Base-by-base conservation (phyloP, 768 basidiomycete genomes). In the Tricholoma furcatifolium region DNA sequence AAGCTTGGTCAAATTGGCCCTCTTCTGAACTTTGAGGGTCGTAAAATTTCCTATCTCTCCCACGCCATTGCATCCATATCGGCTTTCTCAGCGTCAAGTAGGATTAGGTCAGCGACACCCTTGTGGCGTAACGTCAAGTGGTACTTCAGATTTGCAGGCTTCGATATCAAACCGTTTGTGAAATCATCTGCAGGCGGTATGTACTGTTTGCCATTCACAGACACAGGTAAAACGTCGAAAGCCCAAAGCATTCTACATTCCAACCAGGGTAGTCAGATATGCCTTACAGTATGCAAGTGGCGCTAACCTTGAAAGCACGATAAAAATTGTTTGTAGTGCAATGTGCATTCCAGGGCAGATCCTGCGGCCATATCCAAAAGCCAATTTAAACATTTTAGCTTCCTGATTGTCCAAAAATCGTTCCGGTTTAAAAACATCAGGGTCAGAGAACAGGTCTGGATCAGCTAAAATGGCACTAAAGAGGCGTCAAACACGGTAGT, bases 331-430 rank as follows among this genome's bases (percentile, higher is more conserved):
- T 47, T 65, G 66, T 23, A 61, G 58, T 2, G 72, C 72, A 20
- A 73, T 62, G 31, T 67, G 67, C 58, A 67, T 67, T 4, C 68
- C 70, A 0, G 66, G 73, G 47, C 74, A 75, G 12, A 71, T 64
- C 27, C 73, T 61, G 44, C 73, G 59, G 35, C 74, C 74, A 56
- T 72, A 74, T 6, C 74, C 70, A 52, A 74, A 76, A 3, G 70
- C 64, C 15, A 71, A 58, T 15, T 67, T 65, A 31, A 65, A 65
- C 15, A 58, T 45, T 48, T 62, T 56, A 15, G 64, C 38, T 1
- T 67, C 60, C 10, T 63, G 57, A 45, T 61, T 47, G 8, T 66
- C 59, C 4, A 76, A 56, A 55, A 77, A 77, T 18, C 74, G 67
- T 45, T 76, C 75, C 1, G 75, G 75, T 14, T 52, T 48, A 54